These are phyloP conservation scores for Lactarius trivialis DNA, from an alignment of 768 basidiomycete species.

Conservation along the genomic window DNA sequence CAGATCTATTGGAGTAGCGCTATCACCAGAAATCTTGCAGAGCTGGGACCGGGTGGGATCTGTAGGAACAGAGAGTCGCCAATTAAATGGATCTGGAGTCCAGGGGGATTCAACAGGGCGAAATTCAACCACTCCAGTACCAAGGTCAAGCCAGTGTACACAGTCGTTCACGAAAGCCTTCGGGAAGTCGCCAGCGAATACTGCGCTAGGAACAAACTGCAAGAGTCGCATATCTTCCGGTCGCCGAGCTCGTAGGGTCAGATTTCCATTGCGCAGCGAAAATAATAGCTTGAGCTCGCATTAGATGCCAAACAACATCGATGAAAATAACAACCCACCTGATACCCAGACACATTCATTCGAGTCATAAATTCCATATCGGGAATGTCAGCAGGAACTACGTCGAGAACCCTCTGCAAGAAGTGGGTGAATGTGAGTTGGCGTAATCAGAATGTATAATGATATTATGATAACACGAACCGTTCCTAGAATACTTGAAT, in stretches of 20 bases:
- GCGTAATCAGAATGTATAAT: too few species aligned
- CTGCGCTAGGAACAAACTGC: constrained; percentile 31
- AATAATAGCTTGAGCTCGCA: neutral
- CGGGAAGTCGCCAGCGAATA: constrained; percentile 31
- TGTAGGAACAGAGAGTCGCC: constrained; percentile 19
- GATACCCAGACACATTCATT: neutral
- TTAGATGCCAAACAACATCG: neutral
- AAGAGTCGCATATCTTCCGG: neutral
- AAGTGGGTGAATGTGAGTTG: too few species aligned
- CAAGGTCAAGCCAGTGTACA: constrained; percentile 32
- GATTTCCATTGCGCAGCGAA: neutral
- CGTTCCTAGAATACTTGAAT: neutral
- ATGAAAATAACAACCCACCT: neutral
- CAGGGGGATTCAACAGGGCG: constrained; percentile 29
- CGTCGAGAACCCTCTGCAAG: neutral
- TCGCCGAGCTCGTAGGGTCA: neutral
- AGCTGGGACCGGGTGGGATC: neutral
- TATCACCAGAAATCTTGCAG: neutral
- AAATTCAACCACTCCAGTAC: constrained; percentile 26
- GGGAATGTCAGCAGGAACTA: neutral
- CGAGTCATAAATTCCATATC: constrained; percentile 9
- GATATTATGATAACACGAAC: neutral
- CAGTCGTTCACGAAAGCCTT: neutral
- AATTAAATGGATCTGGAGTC: constrained; percentile 27
- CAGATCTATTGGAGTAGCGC: neutral